Conservation (phyloP, 495 filamentous ascomycete species). For the Penicillium mononematosum region DNA sequence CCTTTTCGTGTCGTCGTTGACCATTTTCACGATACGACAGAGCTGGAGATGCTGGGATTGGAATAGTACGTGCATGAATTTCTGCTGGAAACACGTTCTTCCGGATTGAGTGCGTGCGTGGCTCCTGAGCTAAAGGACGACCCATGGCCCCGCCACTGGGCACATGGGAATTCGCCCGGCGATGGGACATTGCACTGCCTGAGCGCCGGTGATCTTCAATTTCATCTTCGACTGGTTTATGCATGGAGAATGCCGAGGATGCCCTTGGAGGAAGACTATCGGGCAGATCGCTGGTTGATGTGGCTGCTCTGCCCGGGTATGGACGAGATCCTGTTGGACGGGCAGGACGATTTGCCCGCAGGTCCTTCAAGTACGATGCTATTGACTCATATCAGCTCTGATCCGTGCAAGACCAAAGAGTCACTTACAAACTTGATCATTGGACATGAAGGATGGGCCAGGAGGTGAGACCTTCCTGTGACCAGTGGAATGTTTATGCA, state of each 20-base stretch:
- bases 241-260: slow-evolving; percentile 47
- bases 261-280: slow-evolving; percentile 45
- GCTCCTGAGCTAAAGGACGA: slow-evolving; percentile 47
- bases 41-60: slow-evolving; percentile 42
- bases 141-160: slow-evolving; percentile 33
- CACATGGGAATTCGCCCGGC: slow-evolving; percentile 40
- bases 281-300: slow-evolving; percentile 39
- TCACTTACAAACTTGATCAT: slow-evolving; percentile 78
- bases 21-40: slow-evolving; percentile 75
- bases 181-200: slow-evolving; percentile 53
- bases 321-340: slow-evolving; percentile 80
- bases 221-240: slow-evolving; percentile 21
- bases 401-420: slow-evolving; percentile 10
- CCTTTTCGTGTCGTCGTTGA: slow-evolving; percentile 81
- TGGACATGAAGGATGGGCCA: slow-evolving; percentile 78
- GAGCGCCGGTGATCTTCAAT: slow-evolving; percentile 41
- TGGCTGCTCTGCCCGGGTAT: slow-evolving; percentile 49
- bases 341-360: slow-evolving; percentile 73
- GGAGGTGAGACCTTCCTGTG: slow-evolving; percentile 67
- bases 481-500: slow-evolving; percentile 45
- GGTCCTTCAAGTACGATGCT: slow-evolving; percentile 75
- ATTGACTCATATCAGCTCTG: slow-evolving; percentile 18
- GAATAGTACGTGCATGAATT: slow-evolving; percentile 25
- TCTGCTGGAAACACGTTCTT: slow-evolving; percentile 47
- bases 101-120: slow-evolving; percentile 34